Evolutionary conservation across 2,329 filamentous ascomycete genomes (phyloP), one percentile per base, ranked within the genome.

Genomic region (Aspergillus flavus): DNA sequence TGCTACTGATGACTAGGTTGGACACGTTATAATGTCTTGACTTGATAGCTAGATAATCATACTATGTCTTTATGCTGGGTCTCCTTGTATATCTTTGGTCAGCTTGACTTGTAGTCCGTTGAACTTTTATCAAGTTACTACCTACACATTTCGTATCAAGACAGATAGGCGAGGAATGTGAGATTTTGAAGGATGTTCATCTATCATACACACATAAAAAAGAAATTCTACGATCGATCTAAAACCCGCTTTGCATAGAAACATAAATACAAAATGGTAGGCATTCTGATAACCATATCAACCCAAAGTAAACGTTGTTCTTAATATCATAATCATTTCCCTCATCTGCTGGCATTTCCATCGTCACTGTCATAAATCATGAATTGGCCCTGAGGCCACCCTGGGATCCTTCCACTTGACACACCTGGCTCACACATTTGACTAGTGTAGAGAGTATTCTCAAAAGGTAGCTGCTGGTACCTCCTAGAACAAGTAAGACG

Each of bases 361-460:
- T 39, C 43, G 21, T 46, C 28, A 32, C 30, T 50, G n/a, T 58
- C 57, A 34, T 58, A 58, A 58, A 1, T 50, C 57, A 36, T 58
- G 26, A 58, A 34, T 39, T 12, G 23, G 10, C 34, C 2, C 43
- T 28, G 43, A 48, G 23, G 21, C 16, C 26, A 19, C 55, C 32
- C 23, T 26, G 48, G 58, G n/a, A 4, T 19, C 48, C 48, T n/a
- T n/a, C 28, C 10, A 34, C 16, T 32, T 5, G 48, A 21, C 34
- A n/a, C 46, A 50, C 16, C 7, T 50, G 23, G 6, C 26, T 52
- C 28, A 16, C 46, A 52, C 16, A n/a, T 28, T 50, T 34, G 28
- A 14, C 48, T 12, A 16, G 23, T 50, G 39, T 19, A 30, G 26
- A 50, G 6, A 28, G 23, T 5, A 28, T 19, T 30, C 48, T 30